Evolutionary conservation across 148 eudicot genomes (phyloP).

Genomic region (Silene conica): DNA sequence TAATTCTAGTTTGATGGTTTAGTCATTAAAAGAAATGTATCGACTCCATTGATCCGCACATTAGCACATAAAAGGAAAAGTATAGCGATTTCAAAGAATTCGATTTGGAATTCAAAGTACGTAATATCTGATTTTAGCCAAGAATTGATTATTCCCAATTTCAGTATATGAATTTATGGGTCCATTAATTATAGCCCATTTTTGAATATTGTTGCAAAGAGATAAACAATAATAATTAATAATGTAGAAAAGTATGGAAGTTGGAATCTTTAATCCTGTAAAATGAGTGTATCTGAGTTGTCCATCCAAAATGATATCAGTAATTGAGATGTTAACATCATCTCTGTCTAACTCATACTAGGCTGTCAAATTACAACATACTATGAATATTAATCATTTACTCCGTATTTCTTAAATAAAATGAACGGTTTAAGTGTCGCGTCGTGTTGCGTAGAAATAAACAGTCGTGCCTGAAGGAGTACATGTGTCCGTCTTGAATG

Average conservation of each 20-base stretch:
- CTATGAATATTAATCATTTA: not conserved
- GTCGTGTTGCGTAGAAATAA: too few relatives aligned
- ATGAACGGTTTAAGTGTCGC: not conserved
- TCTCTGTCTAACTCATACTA: not conserved
- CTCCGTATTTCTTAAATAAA: too few relatives aligned
- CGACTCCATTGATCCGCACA: too few relatives aligned
- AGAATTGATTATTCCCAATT: not conserved
- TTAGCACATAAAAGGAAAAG: too few relatives aligned
- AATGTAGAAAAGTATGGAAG: not conserved
- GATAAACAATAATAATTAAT: not conserved
- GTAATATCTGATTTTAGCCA: not conserved
- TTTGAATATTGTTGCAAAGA: not conserved
- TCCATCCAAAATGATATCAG: not conserved
- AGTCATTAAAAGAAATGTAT: too few relatives aligned
- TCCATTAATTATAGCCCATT: too few relatives aligned
- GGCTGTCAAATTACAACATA: not conserved
- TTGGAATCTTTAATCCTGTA: not conserved
- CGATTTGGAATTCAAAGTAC: not conserved
- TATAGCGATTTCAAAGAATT: too few relatives aligned
- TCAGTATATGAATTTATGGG: not conserved
- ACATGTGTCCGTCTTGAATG: too few relatives aligned
- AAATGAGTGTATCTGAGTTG: constrained; percentile 6
- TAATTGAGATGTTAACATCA: constrained; percentile 1
- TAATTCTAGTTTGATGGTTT: too few relatives aligned
- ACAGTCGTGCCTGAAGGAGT: too few relatives aligned